Base-by-base conservation (phyloP, 2,329 filamentous ascomycete species). In the Cercospora zeae-maydis region DNA sequence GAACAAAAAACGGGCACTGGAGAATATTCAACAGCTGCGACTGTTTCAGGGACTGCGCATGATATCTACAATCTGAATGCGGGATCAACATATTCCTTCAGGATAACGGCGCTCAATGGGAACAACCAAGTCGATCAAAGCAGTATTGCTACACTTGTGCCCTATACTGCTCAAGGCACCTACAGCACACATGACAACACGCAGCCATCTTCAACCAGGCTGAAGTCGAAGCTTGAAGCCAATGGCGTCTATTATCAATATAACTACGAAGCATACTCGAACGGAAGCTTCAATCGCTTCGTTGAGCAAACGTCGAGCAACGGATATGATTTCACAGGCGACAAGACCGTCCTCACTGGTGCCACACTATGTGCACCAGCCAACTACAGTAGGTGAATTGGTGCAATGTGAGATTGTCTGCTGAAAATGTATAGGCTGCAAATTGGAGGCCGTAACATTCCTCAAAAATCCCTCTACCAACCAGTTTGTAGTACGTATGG, bases 101-200 rank as follows among this genome's bases (percentile, higher is more conserved):
- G 61, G 54, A 37, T 67, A 10, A 64, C 59, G 34, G 62, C 64
- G 8, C 52, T 64, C 19, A 64, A 61, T 27, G 64, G 64, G 2
- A 36, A 60, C 37, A 55, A 36, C 30, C 36, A 49, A 47, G 62
- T 63, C 36, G 67, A 66, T 14, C 49, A 55, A 4, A 63, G 63
- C 9, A 61, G 36, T n/a, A 60, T 59, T 21, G 47, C 58, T 1
- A 16, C 59, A 19, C 55, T 66, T 1, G 54, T 60, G 7, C 63
- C 67, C 2, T 64, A 33, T 27, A 16, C 63, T 6, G 14, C 58
- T 10, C 53, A 59, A 55, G 58, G 58, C 11, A 36, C 52, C 4
- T 67, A 65, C 62, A 53, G 63, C 47, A 67, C 64, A 6, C 65
- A 69, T 47, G 66, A 66, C 58, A 69, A 69, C 42, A 67, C 66